phyloP scores from a whole-genome alignment of 73 alveolate species.

The Blepharisma japonicum region DNA sequence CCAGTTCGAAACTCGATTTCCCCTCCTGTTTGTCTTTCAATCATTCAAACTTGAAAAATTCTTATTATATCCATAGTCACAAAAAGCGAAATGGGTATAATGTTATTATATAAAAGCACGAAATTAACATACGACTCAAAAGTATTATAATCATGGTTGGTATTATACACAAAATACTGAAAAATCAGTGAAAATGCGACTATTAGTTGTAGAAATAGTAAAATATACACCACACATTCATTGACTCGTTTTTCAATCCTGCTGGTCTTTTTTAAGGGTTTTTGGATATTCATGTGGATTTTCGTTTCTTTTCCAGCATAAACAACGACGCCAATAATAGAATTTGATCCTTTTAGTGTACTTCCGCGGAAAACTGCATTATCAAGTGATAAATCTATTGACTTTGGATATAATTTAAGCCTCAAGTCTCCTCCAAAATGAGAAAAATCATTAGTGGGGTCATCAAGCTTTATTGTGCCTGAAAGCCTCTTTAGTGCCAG shows the following conservation, averaged over 20 bases:
- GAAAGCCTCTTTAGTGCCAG: background rate
- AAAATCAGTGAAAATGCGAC: conserved; percentile 35
- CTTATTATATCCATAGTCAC: conserved; percentile 78
- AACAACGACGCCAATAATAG: conserved; percentile 18
- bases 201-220: conserved; percentile 44
- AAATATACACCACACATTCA: conserved; percentile 45
- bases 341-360: background rate
- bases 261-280: conserved; percentile 30
- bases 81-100: conserved; percentile 83
- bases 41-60: conserved; percentile 54
- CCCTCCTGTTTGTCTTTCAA: conserved; percentile 51
- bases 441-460: conserved; percentile 56
- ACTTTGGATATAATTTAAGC: conserved; percentile 44
- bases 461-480: conserved; percentile 46
- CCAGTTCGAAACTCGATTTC: conserved; percentile 53
- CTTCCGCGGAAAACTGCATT: conserved; percentile 2
- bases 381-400: conserved; percentile 19
- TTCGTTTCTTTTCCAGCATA: conserved; percentile 25
- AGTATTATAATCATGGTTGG: conserved; percentile 29
- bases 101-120: conserved; percentile 64
- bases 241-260: conserved; percentile 52
- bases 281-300: background rate
- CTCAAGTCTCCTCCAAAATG: conserved; percentile 54
- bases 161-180: background rate
- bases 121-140: conserved; percentile 58